phyloP scores from a whole-genome alignment of 345 rosid species.

The Dimocarpus longan region DNA sequence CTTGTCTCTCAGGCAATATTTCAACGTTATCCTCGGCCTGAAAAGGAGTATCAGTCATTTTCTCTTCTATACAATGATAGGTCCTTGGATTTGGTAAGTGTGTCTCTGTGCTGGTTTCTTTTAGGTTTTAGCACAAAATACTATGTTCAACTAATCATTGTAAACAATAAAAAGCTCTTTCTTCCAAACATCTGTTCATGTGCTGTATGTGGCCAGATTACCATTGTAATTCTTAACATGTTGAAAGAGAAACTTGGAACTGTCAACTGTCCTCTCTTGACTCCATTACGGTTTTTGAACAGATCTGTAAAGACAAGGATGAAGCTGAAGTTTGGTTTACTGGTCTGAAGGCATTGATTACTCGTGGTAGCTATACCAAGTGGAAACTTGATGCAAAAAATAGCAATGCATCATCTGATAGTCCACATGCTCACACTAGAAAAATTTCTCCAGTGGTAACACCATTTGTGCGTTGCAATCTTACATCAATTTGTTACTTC shows the following conservation, averaged over 20 bases:
- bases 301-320: constrained; percentile 97
- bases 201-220: not conserved
- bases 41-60: constrained; percentile 98
- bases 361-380: constrained; percentile 44
- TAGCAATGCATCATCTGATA: constrained; percentile 47
- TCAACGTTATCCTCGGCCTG: constrained; percentile 93
- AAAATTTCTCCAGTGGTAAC: constrained; percentile 52
- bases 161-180: not conserved
- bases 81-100: constrained; percentile 85
- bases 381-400: constrained; percentile 57
- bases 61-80: constrained; percentile 82
- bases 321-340: constrained; percentile 97
- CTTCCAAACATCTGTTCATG: not conserved
- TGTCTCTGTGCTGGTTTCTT: constrained; percentile 1
- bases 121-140: not conserved
- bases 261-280: constrained; percentile 15
- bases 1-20: constrained; percentile 71
- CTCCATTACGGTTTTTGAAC: constrained; percentile 25
- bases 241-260: constrained; percentile 5
- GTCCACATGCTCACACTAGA: constrained; percentile 45
- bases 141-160: not conserved
- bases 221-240: not conserved
- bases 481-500: constrained; percentile 10
- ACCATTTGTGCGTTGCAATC: constrained; percentile 52
- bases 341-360: constrained; percentile 72